These are phyloP conservation scores for Nicotiana undulata DNA, from an alignment of 257 asterid species.

Conservation along the genomic window DNA sequence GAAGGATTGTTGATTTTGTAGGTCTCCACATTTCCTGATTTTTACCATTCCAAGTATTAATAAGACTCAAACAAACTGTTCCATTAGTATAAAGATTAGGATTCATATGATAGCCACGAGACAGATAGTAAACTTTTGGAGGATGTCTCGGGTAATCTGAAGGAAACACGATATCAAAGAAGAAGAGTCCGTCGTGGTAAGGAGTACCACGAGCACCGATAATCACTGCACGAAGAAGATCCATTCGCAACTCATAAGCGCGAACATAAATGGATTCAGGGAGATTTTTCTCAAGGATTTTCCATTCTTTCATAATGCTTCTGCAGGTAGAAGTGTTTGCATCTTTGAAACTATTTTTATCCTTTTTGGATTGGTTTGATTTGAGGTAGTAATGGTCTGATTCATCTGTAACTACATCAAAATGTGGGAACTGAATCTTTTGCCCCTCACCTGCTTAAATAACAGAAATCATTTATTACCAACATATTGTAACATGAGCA, in stretches of 20 bases:
- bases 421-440: slow-evolving; percentile 22
- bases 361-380: neutral
- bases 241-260: slow-evolving; percentile 41
- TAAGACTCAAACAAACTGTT: slow-evolving; percentile 41
- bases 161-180: slow-evolving; percentile 55
- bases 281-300: slow-evolving; percentile 34
- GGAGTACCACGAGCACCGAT: slow-evolving; percentile 51
- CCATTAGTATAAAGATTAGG: slow-evolving; percentile 50
- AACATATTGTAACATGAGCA: neutral
- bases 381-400: slow-evolving; percentile 29
- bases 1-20: slow-evolving; percentile 38
- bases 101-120: slow-evolving; percentile 44
- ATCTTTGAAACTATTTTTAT: slow-evolving; percentile 3
- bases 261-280: slow-evolving; percentile 53
- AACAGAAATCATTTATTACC: no score
- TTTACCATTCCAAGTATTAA: slow-evolving; percentile 39
- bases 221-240: slow-evolving; percentile 59
- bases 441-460: slow-evolving; percentile 10
- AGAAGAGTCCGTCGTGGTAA: slow-evolving; percentile 64
- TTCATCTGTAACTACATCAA: slow-evolving; percentile 30
- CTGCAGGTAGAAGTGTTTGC: neutral
- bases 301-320: slow-evolving; percentile 51
- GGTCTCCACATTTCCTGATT: slow-evolving; percentile 32
- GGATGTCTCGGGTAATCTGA: slow-evolving; percentile 41
- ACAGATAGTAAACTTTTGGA: slow-evolving; percentile 35